Evolutionary conservation across 352 stramenopile genomes (phyloP).

Genomic region (Globisporangium splendens): DNA sequence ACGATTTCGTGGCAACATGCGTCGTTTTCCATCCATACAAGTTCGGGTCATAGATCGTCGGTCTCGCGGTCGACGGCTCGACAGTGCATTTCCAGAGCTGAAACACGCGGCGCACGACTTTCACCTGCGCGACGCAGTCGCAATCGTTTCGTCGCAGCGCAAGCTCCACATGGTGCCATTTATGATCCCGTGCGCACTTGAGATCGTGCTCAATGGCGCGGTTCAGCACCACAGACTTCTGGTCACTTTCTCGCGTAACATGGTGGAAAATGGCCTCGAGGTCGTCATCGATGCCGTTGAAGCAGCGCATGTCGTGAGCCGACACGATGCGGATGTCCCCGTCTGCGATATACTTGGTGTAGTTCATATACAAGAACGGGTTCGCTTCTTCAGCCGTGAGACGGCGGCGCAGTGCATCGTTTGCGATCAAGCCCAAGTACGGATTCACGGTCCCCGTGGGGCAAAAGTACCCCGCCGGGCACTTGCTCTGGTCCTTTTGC

Average conservation of each 20-base stretch:
- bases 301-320: constrained; percentile 89
- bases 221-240: constrained; percentile 38
- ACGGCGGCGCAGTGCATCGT: constrained; percentile 85
- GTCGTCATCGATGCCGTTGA: constrained; percentile 85
- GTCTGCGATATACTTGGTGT: constrained; percentile 90
- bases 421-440: constrained; percentile 81
- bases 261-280: constrained; percentile 55
- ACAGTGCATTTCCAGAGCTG: constrained; percentile 93
- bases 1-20: constrained; percentile 50
- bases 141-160: constrained; percentile 90
- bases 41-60: constrained; percentile 33
- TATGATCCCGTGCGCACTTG: constrained; percentile 91
- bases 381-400: constrained; percentile 62
- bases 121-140: constrained; percentile 87
- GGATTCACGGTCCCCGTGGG: constrained; percentile 91
- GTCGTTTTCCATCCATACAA: constrained; percentile 55
- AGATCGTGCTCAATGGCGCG: constrained; percentile 69
- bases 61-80: constrained; percentile 18
- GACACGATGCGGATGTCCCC: constrained; percentile 86
- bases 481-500: constrained; percentile 73
- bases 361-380: constrained; percentile 60
- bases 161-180: constrained; percentile 88
- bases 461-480: constrained; percentile 93
- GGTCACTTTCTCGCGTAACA: constrained; percentile 6
- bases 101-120: constrained; percentile 87